Conservation (phyloP, 495 filamentous ascomycete genomes). For the Durotheca rogersii region DNA sequence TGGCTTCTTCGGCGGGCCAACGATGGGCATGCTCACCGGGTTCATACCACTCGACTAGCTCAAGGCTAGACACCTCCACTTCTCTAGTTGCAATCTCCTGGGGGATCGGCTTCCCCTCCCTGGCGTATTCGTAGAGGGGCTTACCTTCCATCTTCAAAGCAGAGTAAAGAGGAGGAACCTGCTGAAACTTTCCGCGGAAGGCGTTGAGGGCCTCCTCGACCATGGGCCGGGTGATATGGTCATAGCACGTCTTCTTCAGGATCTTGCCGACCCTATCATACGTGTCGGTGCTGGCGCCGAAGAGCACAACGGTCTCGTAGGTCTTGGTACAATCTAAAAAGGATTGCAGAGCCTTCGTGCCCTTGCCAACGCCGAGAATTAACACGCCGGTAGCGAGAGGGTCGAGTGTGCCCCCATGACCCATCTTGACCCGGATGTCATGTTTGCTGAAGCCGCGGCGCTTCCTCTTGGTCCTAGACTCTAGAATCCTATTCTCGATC, state of each 20-base stretch:
- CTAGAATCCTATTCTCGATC: slow-evolving; percentile 46
- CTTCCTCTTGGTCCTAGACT: slow-evolving; percentile 56
- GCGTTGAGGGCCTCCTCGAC: slow-evolving; percentile 73
- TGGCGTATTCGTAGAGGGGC: slow-evolving; percentile 90
- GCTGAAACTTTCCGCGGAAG: slow-evolving; percentile 86
- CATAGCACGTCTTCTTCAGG: slow-evolving; percentile 67
- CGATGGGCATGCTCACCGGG: slow-evolving; percentile 71
- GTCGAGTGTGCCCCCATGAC: slow-evolving; percentile 94
- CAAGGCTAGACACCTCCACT: slow-evolving; percentile 72
- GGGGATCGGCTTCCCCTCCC: slow-evolving; percentile 81
- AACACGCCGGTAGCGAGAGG: slow-evolving; percentile 92
- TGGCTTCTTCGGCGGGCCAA: slow-evolving; percentile 75
- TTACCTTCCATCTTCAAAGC: slow-evolving; percentile 89
- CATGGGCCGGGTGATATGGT: slow-evolving; percentile 71
- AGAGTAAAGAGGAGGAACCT: slow-evolving; percentile 89
- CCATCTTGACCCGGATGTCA: slow-evolving; percentile 79
- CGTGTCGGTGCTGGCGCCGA: slow-evolving; percentile 89
- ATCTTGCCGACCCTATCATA: slow-evolving; percentile 87
- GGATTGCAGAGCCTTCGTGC: slow-evolving; percentile 74
- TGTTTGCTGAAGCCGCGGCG: slow-evolving; percentile 54
- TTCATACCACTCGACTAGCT: slow-evolving; percentile 85
- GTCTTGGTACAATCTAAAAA: slow-evolving; percentile 89
- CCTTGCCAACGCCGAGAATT: slow-evolving; percentile 80
- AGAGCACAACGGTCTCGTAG: slow-evolving; percentile 85
- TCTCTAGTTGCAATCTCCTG: slow-evolving; percentile 77